A percentile compares a stretch with the other conserved stretches of the same genome.
phyloP scores from a whole-genome alignment of 805 yeast genomes.

The Torulaspora maleeae region DNA sequence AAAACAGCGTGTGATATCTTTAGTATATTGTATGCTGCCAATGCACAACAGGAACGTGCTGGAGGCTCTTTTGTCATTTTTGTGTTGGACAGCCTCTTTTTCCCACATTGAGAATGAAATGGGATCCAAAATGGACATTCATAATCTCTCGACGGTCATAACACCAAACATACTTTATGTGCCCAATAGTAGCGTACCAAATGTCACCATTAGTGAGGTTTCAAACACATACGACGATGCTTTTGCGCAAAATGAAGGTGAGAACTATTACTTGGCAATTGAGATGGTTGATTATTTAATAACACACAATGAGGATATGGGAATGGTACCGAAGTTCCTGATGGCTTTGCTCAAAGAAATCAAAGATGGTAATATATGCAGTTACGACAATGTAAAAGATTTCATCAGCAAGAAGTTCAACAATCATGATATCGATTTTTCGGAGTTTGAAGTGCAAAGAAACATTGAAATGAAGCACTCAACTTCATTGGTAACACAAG shows the following conservation, averaged over 20 bases:
- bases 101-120: slow-evolving; percentile 86
- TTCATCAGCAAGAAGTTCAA: slow-evolving; percentile 17
- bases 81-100: slow-evolving; percentile 94
- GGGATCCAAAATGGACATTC: slow-evolving; percentile 94
- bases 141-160: slow-evolving; percentile 89
- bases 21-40: slow-evolving; percentile 76
- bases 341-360: slow-evolving; percentile 43
- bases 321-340: slow-evolving; percentile 68
- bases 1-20: slow-evolving; percentile 48
- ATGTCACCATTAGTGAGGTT: slow-evolving; percentile 29
- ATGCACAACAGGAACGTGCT: slow-evolving; percentile 74
- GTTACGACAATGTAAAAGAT: slow-evolving; percentile 18
- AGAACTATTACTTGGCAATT: slow-evolving; percentile 79
- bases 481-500: slow-evolving; percentile 22
- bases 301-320: slow-evolving; percentile 71
- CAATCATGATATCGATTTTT: slow-evolving; percentile 20
- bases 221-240: slow-evolving; percentile 36
- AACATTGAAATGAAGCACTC: slow-evolving; percentile 27
- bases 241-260: slow-evolving; percentile 48
- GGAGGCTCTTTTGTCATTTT: slow-evolving; percentile 79
- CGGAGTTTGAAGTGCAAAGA: slow-evolving; percentile 26
- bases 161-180: slow-evolving; percentile 82
- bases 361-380: slow-evolving; percentile 13
- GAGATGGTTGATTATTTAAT: slow-evolving; percentile 85
- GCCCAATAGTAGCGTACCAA: slow-evolving; percentile 24